Percentiles rank a stretch among this genome's conserved stretches.
Evolutionary conservation across 2,329 filamentous ascomycete species (phyloP).

Genomic region (Fonsecaea pedrosoi): DNA sequence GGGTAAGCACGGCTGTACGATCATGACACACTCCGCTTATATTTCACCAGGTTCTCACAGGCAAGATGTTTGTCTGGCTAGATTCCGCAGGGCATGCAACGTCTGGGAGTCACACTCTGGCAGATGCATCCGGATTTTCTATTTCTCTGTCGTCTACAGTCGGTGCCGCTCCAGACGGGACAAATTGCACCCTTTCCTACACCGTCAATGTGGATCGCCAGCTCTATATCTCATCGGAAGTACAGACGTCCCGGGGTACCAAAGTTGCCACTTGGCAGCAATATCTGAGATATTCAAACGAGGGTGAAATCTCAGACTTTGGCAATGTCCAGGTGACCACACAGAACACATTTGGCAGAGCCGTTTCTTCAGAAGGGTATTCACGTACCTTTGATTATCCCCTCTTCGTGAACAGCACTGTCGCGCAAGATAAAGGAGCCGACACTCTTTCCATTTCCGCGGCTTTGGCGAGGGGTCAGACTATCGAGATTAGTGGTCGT

Average conservation of each 20-base stretch:
- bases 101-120: neutral
- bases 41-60: conserved; percentile 2
- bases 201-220: conserved; percentile 6
- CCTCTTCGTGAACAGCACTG: conserved; percentile 13
- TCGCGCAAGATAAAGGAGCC: neutral
- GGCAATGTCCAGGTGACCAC: neutral
- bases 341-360: conserved; percentile 9
- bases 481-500: conserved; percentile 1
- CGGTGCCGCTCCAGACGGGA: conserved; percentile 1
- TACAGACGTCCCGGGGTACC: conserved; percentile 5
- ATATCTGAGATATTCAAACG: conserved; percentile 7
- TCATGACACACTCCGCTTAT: neutral
- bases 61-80: conserved; percentile 15
- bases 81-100: neutral
- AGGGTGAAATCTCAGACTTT: neutral
- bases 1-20: neutral
- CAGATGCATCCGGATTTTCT: neutral
- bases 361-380: conserved; percentile 7
- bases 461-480: neutral
- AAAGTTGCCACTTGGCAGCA: conserved; percentile 8
- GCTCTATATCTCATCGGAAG: conserved; percentile 2
- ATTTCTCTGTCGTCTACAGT: neutral
- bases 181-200: conserved; percentile 11
- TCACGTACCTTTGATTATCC: conserved; percentile 14
- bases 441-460: conserved; percentile 11